Percentiles rank a stretch among this genome's conserved stretches.
Evolutionary conservation across 768 basidiomycete species (phyloP).

Genomic region (Suillus lakei): DNA sequence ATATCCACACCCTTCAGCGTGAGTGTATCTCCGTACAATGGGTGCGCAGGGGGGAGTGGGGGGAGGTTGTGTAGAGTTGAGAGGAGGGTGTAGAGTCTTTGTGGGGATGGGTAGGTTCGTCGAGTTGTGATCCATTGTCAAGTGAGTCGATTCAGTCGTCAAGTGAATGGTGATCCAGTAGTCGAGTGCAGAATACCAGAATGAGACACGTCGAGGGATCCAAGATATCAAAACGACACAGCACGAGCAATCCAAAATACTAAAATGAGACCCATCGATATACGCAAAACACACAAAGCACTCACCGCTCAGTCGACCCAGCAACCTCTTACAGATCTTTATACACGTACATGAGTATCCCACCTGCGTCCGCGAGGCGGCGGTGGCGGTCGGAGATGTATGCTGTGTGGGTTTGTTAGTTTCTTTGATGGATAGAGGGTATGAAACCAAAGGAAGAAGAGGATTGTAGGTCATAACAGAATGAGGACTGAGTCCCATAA

Average conservation of each 20-base stretch:
- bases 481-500: no score
- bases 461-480: no score
- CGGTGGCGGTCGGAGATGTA: constrained; percentile 95
- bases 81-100: constrained; percentile 82
- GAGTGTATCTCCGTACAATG: constrained; percentile 47
- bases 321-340: constrained; percentile 95
- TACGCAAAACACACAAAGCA: neutral
- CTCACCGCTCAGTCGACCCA: constrained; percentile 73
- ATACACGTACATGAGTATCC: constrained; percentile 94
- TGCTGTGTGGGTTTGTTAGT: constrained; percentile 42
- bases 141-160: no score
- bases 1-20: constrained; percentile 73
- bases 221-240: neutral
- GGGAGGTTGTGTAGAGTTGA: constrained; percentile 83
- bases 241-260: neutral
- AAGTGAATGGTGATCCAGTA: no score
- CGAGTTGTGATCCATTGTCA: neutral
- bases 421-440: no score
- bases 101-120: no score
- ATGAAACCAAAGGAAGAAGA: neutral
- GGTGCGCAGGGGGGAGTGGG: constrained; percentile 47
- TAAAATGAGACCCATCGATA: neutral
- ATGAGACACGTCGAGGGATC: no score
- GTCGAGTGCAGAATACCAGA: no score
- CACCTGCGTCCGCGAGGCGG: constrained; percentile 92